Base-by-base conservation (phyloP, 148 eudicot species). In the Spergularia marina region DNA sequence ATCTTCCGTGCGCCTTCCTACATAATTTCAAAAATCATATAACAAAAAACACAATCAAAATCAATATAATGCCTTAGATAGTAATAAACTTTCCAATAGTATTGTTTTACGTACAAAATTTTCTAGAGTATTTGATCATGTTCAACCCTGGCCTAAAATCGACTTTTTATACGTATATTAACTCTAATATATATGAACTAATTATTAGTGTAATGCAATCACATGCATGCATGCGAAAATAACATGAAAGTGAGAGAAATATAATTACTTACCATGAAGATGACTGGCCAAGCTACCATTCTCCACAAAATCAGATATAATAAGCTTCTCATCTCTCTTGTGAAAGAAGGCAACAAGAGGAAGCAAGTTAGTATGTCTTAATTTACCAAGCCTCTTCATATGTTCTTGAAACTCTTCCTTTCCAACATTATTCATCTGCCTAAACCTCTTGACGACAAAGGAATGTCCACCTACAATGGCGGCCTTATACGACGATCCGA, bases 401-500 rank as follows among this genome's bases (percentile, higher is more conserved):
- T 91, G 89, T 39, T 85, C 87, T 71, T 86, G 85, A 73, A 94
- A 94, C 73, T 88, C 98, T 55, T 86, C 91, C 36, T 73, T 91
- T 12, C 94, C 89, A 20, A 86, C 86, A 80, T 82, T 88, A 55
- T 79, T 88, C 98, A 91, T 94, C 40, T 91, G 91, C 76, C 79
- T 86, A 84, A 89, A 94, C 83, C 97, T 87, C 83, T 86, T 88
- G 4, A 94, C 98, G 16, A 87, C 98, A 82, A 91, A 74, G 4
- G 76, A 54, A 12, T 81, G 79, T 3, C 97, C 98, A 64, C 71
- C 73, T 5, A 81, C 68, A 14, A 94, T 76, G 0, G 78, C 65
- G 0, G 98, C 97, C 85, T 94, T 94, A 75, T 94, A 94, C 11
- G 98, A 91, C 12, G 97, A 94, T 0, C 98, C 97, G 63, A 91